Percentiles rank a stretch among this genome's conserved stretches.
Conservation (phyloP, 305 asterid genomes). For the Fraxinus sp. region DNA sequence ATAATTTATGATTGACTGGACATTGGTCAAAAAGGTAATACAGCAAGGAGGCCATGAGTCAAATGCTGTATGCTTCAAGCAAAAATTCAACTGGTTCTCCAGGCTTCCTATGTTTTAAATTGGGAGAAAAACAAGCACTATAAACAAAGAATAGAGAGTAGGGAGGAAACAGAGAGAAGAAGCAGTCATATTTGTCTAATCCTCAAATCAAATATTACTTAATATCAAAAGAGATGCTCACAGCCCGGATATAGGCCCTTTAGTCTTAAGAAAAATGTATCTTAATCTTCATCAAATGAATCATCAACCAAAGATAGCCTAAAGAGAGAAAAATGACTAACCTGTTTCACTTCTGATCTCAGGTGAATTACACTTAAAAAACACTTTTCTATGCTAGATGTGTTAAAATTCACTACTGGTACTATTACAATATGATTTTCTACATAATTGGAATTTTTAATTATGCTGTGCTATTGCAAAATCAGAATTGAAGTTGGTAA, state of each 20-base stretch:
- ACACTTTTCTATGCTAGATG: not conserved
- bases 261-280: not conserved
- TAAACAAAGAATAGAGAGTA: not conserved
- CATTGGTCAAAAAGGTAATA: not conserved
- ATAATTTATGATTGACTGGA: not conserved
- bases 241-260: not conserved
- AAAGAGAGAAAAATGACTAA: not conserved
- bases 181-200: not conserved
- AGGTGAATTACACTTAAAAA: not conserved
- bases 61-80: not conserved
- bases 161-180: not conserved
- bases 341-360: not conserved
- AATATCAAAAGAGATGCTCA: conserved; percentile 3
- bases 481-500: not conserved
- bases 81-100: not conserved
- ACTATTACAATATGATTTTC: not conserved
- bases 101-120: not conserved
- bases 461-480: not conserved
- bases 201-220: not conserved
- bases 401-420: not conserved
- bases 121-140: not conserved
- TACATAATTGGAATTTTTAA: not conserved
- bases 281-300: not conserved
- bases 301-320: not conserved
- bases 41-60: not conserved